phyloP scores from a whole-genome alignment of 768 basidiomycete species.

The Coprinellus micaceus region DNA sequence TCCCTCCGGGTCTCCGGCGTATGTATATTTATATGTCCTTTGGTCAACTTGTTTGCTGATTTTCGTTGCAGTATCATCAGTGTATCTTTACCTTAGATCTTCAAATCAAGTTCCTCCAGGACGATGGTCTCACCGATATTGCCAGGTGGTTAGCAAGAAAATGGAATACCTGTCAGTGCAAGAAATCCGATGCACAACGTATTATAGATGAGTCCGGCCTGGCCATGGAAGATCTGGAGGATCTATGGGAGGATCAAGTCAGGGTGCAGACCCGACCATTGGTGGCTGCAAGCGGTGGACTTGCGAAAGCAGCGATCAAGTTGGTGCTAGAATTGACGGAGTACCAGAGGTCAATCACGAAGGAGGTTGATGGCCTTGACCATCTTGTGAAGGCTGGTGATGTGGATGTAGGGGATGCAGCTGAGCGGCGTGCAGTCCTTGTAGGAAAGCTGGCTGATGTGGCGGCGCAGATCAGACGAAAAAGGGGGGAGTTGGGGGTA shows the following conservation, averaged over 20 bases:
- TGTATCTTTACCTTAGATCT: slow-evolving; percentile 23
- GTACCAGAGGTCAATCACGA: background rate
- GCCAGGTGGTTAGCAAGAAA: slow-evolving; percentile 13
- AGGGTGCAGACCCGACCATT: slow-evolving; percentile 13
- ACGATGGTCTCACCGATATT: slow-evolving; percentile 10
- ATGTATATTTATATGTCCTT: background rate
- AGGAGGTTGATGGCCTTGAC: background rate
- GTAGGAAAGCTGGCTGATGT: background rate
- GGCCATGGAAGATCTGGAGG: slow-evolving; percentile 3
- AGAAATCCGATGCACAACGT: slow-evolving; percentile 3
- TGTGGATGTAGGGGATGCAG: background rate
- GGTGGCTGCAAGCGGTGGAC: background rate
- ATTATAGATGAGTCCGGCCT: slow-evolving; percentile 3
- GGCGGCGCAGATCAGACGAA: background rate
- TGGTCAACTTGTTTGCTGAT: background rate
- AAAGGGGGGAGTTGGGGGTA: background rate
- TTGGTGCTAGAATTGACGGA: background rate
- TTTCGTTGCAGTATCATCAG: slow-evolving; percentile 20
- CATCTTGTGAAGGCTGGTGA: background rate
- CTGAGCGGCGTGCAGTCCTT: background rate
- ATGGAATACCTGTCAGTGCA: background rate
- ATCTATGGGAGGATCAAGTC: slow-evolving; percentile 20
- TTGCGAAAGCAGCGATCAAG: background rate
- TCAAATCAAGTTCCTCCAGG: slow-evolving; percentile 19
- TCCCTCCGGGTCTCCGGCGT: slow-evolving; percentile 26